Evolutionary conservation across 371 early-diverging fungal genomes (phyloP).

Genomic region (Conidiobolus incongruus): DNA sequence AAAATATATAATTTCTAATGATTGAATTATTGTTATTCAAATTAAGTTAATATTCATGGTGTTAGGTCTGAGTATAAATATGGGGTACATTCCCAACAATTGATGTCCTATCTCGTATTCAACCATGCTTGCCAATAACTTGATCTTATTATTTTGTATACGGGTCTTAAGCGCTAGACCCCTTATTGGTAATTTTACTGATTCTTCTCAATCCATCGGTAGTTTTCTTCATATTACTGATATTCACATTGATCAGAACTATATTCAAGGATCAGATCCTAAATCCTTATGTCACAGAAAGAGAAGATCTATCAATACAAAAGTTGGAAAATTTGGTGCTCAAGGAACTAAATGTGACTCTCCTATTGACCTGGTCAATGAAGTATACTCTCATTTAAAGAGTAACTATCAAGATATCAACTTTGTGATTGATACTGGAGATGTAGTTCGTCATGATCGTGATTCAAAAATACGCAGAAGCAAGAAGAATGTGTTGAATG

Average conservation of each 20-base stretch:
- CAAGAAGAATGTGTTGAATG: constrained; percentile 9
- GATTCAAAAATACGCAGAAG: constrained; percentile 11
- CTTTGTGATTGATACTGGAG: constrained; percentile 24
- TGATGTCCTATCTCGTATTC: too few relatives aligned
- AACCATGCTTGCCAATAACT: too few relatives aligned
- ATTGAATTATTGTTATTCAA: too few relatives aligned
- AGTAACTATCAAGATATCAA: constrained; percentile 12
- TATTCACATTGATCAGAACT: constrained; percentile 15
- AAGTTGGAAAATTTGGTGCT: constrained; percentile 14
- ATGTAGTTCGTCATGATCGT: constrained; percentile 18
- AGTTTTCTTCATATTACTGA: constrained; percentile 5
- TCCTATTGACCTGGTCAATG: constrained; percentile 12
- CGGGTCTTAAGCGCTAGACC: too few relatives aligned
- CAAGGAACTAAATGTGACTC: constrained; percentile 14
- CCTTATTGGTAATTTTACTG: too few relatives aligned
- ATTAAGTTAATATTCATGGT: too few relatives aligned
- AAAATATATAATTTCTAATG: too few relatives aligned
- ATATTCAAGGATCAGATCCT: constrained; percentile 11
- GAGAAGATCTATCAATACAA: constrained; percentile 4
- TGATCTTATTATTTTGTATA: too few relatives aligned
- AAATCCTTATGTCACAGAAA: constrained; percentile 8
- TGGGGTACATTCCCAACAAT: too few relatives aligned
- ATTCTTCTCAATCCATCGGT: too few relatives aligned
- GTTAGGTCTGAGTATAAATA: too few relatives aligned
- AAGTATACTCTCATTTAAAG: constrained; percentile 15